These are phyloP conservation scores for Colletotrichum caudatum DNA, from an alignment of 2,329 filamentous ascomycete species.

Conservation along the genomic window DNA sequence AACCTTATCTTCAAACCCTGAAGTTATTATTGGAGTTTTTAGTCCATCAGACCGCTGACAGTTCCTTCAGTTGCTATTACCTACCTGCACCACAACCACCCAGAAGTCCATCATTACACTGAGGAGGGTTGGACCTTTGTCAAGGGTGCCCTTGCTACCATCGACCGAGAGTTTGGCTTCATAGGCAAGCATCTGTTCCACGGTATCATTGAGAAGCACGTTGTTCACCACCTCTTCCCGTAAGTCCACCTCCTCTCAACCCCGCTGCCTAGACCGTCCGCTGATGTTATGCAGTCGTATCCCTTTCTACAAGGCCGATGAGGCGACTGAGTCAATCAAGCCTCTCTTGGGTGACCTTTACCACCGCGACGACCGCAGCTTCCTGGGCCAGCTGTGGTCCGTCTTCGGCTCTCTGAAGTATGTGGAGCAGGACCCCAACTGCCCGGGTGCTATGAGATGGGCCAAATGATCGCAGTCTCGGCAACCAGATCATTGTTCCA, in stretches of 20 bases:
- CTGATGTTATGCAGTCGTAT: slow-evolving; percentile 55
- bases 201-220: slow-evolving; percentile 70
- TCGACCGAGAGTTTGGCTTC: slow-evolving; percentile 73
- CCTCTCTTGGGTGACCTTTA: slow-evolving; percentile 68
- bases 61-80: slow-evolving; percentile 73
- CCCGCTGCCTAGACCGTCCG: not conserved
- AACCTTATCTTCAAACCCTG: not conserved
- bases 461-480: slow-evolving; percentile 42
- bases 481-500: not conserved
- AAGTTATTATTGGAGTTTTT: slow-evolving; percentile 5
- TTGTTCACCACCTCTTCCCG: slow-evolving; percentile 72
- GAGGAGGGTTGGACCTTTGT: slow-evolving; percentile 70
- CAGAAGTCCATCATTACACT: slow-evolving; percentile 64
- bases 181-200: slow-evolving; percentile 73
- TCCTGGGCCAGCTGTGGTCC: slow-evolving; percentile 59
- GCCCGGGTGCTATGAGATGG: slow-evolving; percentile 53
- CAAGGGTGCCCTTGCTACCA: slow-evolving; percentile 69
- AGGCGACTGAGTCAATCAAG: slow-evolving; percentile 68
- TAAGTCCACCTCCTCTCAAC: slow-evolving; percentile 46
- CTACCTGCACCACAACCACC: slow-evolving; percentile 79
- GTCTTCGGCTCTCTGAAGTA: slow-evolving; percentile 62
- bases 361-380: slow-evolving; percentile 58
- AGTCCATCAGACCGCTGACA: not conserved
- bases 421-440: slow-evolving; percentile 56
- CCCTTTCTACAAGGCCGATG: slow-evolving; percentile 70